Evolutionary conservation across 192 early-diverging fungal species (phyloP), one percentile per base, ranked within the genome.

Genomic region (Tieghemiomyces parasiticus): DNA sequence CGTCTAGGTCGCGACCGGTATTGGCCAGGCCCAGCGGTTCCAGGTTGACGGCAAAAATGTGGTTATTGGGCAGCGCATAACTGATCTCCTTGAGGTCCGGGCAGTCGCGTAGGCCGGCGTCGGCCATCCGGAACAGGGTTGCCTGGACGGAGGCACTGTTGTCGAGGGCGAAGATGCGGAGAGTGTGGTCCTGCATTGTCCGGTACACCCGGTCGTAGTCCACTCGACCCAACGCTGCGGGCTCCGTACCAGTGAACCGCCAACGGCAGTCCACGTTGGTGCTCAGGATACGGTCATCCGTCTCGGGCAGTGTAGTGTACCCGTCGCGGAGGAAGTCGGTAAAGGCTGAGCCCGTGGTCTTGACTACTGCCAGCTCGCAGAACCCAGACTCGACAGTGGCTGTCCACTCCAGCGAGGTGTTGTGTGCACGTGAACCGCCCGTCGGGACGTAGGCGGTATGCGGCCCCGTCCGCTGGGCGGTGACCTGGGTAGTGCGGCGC

Each of bases 341-440:
- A 67, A 90, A 90, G 56, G 84, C 71, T 20, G 88, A 90, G 53
- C 85, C 85, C 29, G 88, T 90, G 45, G 88, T 86, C 76, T 90
- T 90, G 54, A 90, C 78, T 32, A 90, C 83, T 52, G 83, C 68
- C n/a, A 90, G 65, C 28, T 82, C 81, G 53, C 71, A 72, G 56
- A 90, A 74, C 12, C 86, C 86, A 34, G 86, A 88, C 59, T 70
- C 75, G 60, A 86, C 66, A 28, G 59, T 60, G 14, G 78, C 69
- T 19, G 52, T 42, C 42, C 50, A 52, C 13, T 3, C 28, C 22
- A 34, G 33, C 6, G 10, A 52, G 58, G 30, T 48, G 48, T 3
- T 58, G 53, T 46, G 62, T 61, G 53, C 70, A 53, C n/a, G 65
- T 70, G 16, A 54, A 58, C 67, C 73, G 75, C 44, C 63, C 1